Base-by-base conservation (phyloP, 306 rosid genomes). In the Coriaria nepalensis region DNA sequence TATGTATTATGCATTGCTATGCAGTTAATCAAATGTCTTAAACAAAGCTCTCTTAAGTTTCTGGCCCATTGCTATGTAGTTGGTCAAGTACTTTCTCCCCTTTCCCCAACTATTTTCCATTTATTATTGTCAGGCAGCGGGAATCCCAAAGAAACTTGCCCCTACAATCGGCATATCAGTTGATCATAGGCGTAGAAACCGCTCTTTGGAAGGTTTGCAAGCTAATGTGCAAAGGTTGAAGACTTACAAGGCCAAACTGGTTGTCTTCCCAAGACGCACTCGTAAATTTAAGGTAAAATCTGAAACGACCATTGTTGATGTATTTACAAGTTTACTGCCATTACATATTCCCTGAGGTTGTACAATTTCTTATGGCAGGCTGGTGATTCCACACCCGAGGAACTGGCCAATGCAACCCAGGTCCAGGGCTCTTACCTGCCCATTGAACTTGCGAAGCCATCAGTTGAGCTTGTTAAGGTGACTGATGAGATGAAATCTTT, bases 381-480 rank as follows among this genome's bases (percentile, higher is more conserved):
- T 45, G 78, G 74, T 57, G 78, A 72, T 59, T 67, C 78, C 44
- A 29, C 78, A 4, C 61, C 64, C 0, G 78, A 72, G 68, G 78
- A 72, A 33, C 63, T 72, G 29, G 67, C 67, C 12, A 67, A 47
- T 20, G 78, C 74, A 7, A 72, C 78, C 4, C 78, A 72, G 42
- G 64, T 72, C 50, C 70, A 67, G 10, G 78, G 65, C 12, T 41
- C 68, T 2, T 64, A 53, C 70, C 6, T 72, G 42, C 68, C 70
- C 7, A 59, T 72, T 45, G 64, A 7, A 42, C 63, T 62, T 2
- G 74, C 49, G 70, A 67, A 51, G 63, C 78, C 78, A 0, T 33
- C n/a, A n/a, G n/a, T n/a, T n/a, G n/a, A n/a, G n/a, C n/a, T n/a
- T n/a, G n/a, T n/a, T n/a, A n/a, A n/a, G n/a, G n/a, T n/a, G n/a